Conservation (phyloP, 139 green algal species). For the Volvox africanus region DNA sequence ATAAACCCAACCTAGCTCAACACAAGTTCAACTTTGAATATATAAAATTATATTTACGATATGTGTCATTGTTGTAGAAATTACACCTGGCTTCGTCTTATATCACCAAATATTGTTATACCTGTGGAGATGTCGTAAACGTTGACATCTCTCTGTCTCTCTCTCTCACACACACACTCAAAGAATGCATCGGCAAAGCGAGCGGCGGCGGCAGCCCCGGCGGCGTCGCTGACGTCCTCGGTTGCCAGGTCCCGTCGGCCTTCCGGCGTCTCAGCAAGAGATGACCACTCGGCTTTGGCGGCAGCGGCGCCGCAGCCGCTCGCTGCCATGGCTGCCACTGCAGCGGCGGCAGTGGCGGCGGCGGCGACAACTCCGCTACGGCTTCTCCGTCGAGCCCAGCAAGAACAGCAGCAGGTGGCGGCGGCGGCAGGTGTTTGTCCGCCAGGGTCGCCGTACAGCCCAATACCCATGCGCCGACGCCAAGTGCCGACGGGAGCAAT, state of each 20-base stretch:
- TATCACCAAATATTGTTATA: too few relatives aligned
- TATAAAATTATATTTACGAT: too few relatives aligned
- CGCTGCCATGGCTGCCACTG: neutral
- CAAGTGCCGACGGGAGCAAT: neutral
- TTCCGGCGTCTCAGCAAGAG: too few relatives aligned
- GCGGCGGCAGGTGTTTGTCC: neutral
- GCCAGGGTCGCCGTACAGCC: slow-evolving; percentile 16
- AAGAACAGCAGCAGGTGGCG: neutral
- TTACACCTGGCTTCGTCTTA: too few relatives aligned
- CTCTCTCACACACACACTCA: too few relatives aligned
- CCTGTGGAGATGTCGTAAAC: too few relatives aligned
- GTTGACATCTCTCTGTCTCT: too few relatives aligned
- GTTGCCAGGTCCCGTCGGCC: too few relatives aligned
- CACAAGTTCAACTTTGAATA: too few relatives aligned
- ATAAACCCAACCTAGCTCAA: too few relatives aligned
- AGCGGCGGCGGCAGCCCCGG: neutral
- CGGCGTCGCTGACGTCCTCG: too few relatives aligned
- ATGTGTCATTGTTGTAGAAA: too few relatives aligned
- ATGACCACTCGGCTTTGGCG: neutral
- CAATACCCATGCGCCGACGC: neutral
- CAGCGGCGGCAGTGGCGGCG: neutral
- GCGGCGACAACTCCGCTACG: neutral
- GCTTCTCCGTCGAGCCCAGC: neutral
- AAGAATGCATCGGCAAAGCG: neutral
- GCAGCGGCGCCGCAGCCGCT: neutral